Conservation (phyloP, 495 filamentous ascomycete genomes). For the Penicillium dipodomyicola region DNA sequence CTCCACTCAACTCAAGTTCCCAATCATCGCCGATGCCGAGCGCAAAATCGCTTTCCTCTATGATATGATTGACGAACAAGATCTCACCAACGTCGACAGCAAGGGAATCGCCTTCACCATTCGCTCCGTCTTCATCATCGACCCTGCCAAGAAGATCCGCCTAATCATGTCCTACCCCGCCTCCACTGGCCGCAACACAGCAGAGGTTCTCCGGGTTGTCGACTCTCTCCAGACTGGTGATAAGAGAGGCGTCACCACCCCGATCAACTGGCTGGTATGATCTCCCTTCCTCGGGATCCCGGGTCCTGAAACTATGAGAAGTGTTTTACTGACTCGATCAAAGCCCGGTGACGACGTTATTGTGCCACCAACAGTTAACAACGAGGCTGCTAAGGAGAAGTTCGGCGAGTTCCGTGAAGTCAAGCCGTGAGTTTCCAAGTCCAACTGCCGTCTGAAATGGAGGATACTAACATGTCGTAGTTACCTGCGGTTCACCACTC, state of each 20-base stretch:
- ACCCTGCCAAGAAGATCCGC: constrained; percentile 67
- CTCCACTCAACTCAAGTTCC: constrained; percentile 57
- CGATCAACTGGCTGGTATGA: constrained; percentile 53
- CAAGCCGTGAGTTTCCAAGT: constrained; percentile 51
- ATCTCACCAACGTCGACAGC: constrained; percentile 54
- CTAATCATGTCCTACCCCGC: constrained; percentile 68
- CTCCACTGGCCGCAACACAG: constrained; percentile 61
- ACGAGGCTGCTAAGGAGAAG: constrained; percentile 63
- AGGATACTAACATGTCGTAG: constrained; percentile 26
- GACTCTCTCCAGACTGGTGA: constrained; percentile 65
- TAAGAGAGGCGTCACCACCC: constrained; percentile 60
- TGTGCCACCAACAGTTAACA: constrained; percentile 61
- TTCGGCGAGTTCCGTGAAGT: constrained; percentile 64
- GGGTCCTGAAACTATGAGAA: background rate
- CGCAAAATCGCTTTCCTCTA: constrained; percentile 64
- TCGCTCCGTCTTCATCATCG: constrained; percentile 67
- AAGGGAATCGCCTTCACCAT: constrained; percentile 66
- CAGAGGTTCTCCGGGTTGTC: constrained; percentile 64
- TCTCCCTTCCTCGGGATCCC: background rate
- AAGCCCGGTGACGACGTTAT: constrained; percentile 62
- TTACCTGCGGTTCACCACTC: constrained; percentile 50
- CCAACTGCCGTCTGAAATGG: background rate
- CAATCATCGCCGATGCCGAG: constrained; percentile 67
- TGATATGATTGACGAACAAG: constrained; percentile 63
- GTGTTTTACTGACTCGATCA: constrained; percentile 6